These are phyloP conservation scores for Panus rudis DNA, from an alignment of 768 basidiomycete genomes.

Conservation along the genomic window DNA sequence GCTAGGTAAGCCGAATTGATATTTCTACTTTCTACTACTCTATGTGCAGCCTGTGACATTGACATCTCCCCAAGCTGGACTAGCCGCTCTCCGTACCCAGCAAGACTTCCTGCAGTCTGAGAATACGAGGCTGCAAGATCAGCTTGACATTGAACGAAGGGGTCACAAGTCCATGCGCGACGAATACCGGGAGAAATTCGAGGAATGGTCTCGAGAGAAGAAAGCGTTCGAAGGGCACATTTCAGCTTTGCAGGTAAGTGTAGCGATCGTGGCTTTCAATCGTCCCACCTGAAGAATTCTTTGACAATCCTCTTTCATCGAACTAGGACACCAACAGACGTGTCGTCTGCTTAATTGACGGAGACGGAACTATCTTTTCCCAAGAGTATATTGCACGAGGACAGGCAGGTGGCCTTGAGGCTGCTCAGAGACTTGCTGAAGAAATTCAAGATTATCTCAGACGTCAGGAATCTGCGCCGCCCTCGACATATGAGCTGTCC, in stretches of 20 bases:
- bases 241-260: background rate
- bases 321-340: constrained; percentile 13
- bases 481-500: constrained; percentile 41
- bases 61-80: no score
- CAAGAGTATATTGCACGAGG: constrained; percentile 47
- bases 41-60: no score
- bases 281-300: no score
- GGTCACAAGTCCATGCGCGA: background rate
- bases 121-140: no score
- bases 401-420: constrained; percentile 48
- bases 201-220: background rate
- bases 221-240: background rate
- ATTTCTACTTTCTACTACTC: no score
- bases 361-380: constrained; percentile 57
- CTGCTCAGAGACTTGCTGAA: constrained; percentile 41
- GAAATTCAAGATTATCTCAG: constrained; percentile 31
- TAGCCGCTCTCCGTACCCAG: no score
- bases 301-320: background rate
- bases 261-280: no score
- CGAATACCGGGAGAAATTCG: background rate
- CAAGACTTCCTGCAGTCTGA: no score
- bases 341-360: constrained; percentile 49
- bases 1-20: no score
- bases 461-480: constrained; percentile 22
- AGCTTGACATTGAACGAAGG: background rate